These are phyloP conservation scores for Didymella segeticola DNA, from an alignment of 2,329 filamentous ascomycete species.

Conservation along the genomic window DNA sequence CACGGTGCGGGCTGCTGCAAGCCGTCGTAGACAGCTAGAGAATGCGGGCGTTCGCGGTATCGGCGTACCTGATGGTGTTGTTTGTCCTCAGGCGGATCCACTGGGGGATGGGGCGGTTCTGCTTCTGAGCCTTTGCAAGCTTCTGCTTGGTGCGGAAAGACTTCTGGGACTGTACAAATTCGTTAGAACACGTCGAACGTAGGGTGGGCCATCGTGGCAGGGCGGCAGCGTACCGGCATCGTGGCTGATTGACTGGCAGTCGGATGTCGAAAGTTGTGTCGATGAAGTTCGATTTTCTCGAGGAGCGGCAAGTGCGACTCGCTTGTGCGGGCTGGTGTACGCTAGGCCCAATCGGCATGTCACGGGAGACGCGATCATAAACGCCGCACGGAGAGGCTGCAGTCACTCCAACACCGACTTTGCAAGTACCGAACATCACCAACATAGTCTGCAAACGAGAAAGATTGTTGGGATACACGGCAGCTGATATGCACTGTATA, in stretches of 20 bases:
- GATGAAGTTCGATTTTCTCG: slow-evolving; percentile 12
- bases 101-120: slow-evolving; percentile 99
- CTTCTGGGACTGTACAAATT: slow-evolving; percentile 84
- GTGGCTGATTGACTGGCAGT: slow-evolving; percentile 45
- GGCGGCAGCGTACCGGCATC: slow-evolving; percentile 47
- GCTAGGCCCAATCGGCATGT: not conserved
- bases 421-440: too few species aligned
- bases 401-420: slow-evolving; percentile 6
- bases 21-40: slow-evolving; percentile 3
- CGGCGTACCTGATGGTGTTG: slow-evolving; percentile 95
- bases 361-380: not conserved
- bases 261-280: slow-evolving; percentile 40
- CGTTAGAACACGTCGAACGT: slow-evolving; percentile 17
- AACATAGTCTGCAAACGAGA: too few species aligned
- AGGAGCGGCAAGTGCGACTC: slow-evolving; percentile 10
- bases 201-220: slow-evolving; percentile 8
- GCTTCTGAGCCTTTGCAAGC: slow-evolving; percentile 99
- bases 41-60: slow-evolving; percentile 7
- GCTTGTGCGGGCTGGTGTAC: not conserved
- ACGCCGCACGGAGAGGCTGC: not conserved
- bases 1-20: not conserved
- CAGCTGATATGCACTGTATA: too few species aligned
- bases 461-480: too few species aligned
- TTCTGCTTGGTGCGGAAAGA: slow-evolving; percentile 99
- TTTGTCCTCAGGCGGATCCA: slow-evolving; percentile 98